These are phyloP conservation scores for Trichoderma reesei DNA, from an alignment of 495 filamentous ascomycete genomes.

Conservation along the genomic window DNA sequence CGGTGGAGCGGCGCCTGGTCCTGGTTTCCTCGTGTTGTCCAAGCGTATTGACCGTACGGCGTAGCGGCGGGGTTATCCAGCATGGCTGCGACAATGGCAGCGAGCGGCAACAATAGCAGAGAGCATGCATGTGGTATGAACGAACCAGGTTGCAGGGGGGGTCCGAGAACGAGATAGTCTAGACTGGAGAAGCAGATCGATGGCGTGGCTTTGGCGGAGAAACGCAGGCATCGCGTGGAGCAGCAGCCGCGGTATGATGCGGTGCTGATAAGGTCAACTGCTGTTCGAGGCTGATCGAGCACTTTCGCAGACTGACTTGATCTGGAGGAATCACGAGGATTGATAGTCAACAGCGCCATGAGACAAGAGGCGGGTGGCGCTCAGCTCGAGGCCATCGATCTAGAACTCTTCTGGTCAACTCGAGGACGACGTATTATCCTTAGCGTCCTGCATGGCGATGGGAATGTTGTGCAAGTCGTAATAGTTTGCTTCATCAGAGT, in stretches of 20 bases:
- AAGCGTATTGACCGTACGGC: too few relatives aligned
- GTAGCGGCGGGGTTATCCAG: not conserved
- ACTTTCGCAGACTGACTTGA: not conserved
- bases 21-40: not conserved
- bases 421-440: not conserved
- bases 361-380: not conserved
- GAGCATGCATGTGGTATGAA: not conserved
- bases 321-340: not conserved
- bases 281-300: too few relatives aligned
- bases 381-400: not conserved
- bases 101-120: not conserved
- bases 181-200: not conserved
- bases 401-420: not conserved
- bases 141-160: not conserved
- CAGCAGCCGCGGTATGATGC: too few relatives aligned
- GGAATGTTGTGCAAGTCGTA: too few relatives aligned
- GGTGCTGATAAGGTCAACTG: too few relatives aligned
- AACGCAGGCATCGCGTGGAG: too few relatives aligned
- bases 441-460: not conserved
- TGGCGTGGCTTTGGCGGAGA: not conserved
- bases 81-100: not conserved
- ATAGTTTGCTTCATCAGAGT: not conserved
- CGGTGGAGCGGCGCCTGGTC: not conserved
- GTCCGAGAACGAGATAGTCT: not conserved
- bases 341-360: not conserved